Conservation (phyloP, 1,139 yeast genomes). For the Geotrichum candidum region DNA sequence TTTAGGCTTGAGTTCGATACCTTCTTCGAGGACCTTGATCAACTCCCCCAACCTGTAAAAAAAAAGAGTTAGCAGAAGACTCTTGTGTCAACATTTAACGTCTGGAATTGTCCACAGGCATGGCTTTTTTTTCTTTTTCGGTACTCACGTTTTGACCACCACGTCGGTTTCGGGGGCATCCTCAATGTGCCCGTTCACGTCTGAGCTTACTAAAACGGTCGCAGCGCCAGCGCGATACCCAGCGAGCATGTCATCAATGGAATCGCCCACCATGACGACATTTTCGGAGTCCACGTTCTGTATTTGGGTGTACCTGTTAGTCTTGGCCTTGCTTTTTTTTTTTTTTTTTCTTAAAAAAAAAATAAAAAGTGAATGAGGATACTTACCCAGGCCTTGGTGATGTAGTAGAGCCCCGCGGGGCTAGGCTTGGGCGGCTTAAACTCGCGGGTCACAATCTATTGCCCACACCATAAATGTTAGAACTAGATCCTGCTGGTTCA, state of each 20-base stretch:
- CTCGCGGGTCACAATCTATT: slow-evolving; percentile 45
- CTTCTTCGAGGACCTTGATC: slow-evolving; percentile 36
- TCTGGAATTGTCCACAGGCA: background rate
- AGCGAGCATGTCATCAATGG: slow-evolving; percentile 57
- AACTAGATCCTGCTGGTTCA: background rate
- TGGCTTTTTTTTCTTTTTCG: background rate
- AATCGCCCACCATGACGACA: slow-evolving; percentile 65
- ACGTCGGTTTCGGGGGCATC: slow-evolving; percentile 40
- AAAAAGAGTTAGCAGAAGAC: background rate
- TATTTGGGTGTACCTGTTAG: background rate
- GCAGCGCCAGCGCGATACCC: slow-evolving; percentile 55
- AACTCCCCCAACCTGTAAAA: slow-evolving; percentile 39
- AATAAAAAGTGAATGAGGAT: background rate
- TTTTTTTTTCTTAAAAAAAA: background rate
- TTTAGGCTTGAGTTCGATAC: slow-evolving; percentile 30
- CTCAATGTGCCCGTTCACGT: slow-evolving; percentile 40
- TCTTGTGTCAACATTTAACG: background rate
- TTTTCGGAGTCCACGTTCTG: slow-evolving; percentile 37
- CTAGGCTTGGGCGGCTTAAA: slow-evolving; percentile 61
- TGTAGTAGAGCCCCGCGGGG: slow-evolving; percentile 53
- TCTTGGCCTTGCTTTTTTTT: background rate
- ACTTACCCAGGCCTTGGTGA: slow-evolving; percentile 42
- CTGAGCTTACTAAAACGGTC: slow-evolving; percentile 47
- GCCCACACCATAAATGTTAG: background rate
- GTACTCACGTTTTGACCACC: slow-evolving; percentile 33